Conservation (phyloP, 495 filamentous ascomycete genomes). For the Bombardia bombarda region DNA sequence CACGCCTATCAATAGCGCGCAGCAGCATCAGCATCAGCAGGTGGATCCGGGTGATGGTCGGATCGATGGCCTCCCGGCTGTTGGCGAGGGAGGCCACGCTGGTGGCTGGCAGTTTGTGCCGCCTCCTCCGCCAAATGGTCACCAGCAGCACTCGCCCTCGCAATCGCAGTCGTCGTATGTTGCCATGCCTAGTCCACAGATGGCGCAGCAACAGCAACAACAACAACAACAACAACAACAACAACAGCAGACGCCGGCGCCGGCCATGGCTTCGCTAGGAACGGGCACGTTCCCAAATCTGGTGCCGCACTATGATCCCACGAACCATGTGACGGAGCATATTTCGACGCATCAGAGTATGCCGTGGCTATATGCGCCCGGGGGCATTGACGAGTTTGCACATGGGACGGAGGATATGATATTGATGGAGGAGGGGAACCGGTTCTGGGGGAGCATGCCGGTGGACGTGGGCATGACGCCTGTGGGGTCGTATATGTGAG, state of each 20-base stretch:
- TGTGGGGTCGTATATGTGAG: conserved; percentile 1
- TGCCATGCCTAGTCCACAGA: conserved; percentile 9
- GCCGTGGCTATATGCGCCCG: conserved; percentile 26
- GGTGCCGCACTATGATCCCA: conserved; percentile 11
- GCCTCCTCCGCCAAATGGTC: not conserved
- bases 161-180: conserved; percentile 11
- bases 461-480: not conserved
- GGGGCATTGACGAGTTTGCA: conserved; percentile 34
- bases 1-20: conserved; percentile 41
- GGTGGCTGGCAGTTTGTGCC: not conserved
- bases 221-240: conserved; percentile 1
- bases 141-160: conserved; percentile 8
- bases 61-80: not conserved
- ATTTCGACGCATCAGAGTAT: conserved; percentile 23
- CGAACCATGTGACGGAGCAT: conserved; percentile 17
- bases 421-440: conserved; percentile 14
- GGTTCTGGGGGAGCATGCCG: conserved; percentile 18
- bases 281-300: conserved; percentile 3
- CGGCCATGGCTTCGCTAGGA: not conserved
- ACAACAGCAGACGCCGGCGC: not conserved
- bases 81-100: not conserved
- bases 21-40: conserved; percentile 1
- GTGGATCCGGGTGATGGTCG: no score
- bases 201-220: not conserved
- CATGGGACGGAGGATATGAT: conserved; percentile 22